phyloP scores from a whole-genome alignment of 2,329 filamentous ascomycete genomes.

The Diaporthe sp. region DNA sequence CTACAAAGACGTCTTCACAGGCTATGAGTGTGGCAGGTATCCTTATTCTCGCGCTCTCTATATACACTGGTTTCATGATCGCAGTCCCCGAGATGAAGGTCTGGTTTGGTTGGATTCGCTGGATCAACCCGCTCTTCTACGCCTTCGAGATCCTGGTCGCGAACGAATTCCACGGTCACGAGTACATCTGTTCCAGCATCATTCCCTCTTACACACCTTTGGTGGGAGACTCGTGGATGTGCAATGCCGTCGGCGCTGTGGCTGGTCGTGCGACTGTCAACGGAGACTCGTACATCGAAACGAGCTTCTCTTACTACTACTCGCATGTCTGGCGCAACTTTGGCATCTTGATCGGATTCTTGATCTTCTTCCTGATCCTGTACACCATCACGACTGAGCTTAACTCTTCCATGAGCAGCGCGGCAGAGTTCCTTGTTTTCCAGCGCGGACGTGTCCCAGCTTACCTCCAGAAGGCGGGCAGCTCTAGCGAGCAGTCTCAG shows the following conservation, averaged over 20 bases:
- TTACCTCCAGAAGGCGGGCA: constrained; percentile 50
- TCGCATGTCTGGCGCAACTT: constrained; percentile 76
- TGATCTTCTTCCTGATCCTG: constrained; percentile 71
- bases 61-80: constrained; percentile 70
- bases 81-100: constrained; percentile 70
- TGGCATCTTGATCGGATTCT: constrained; percentile 75
- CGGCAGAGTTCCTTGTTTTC: constrained; percentile 79
- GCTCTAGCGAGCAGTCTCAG: constrained; percentile 40
- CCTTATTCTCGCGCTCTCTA: constrained; percentile 70
- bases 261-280: constrained; percentile 66
- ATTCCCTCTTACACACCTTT: constrained; percentile 61
- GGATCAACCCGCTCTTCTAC: constrained; percentile 80
- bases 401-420: constrained; percentile 72
- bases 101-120: constrained; percentile 83
- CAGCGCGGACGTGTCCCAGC: constrained; percentile 64
- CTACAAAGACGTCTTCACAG: constrained; percentile 75
- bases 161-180: constrained; percentile 76
- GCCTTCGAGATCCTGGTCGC: constrained; percentile 79
- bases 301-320: constrained; percentile 68
- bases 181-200: constrained; percentile 67
- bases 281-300: constrained; percentile 71
- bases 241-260: constrained; percentile 65
- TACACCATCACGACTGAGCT: constrained; percentile 75
- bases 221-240: constrained; percentile 63
- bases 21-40: constrained; percentile 67